Evolutionary conservation across 305 asterid species (phyloP).

Genomic region (Euphrasia arctica): DNA sequence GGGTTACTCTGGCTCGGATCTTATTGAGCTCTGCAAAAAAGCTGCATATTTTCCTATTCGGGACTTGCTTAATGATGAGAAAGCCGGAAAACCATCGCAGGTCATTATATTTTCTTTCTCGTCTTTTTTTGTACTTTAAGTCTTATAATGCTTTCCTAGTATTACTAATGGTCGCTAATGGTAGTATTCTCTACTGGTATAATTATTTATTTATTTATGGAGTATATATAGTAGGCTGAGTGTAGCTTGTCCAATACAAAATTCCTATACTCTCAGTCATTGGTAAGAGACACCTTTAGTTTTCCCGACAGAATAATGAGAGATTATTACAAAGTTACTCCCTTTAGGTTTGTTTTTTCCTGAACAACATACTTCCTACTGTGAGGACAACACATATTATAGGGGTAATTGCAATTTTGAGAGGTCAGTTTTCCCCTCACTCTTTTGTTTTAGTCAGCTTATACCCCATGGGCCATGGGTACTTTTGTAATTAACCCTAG

Average conservation of each 20-base stretch:
- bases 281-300: background rate
- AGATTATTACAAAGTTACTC: background rate
- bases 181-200: background rate
- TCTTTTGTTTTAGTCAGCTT: no score
- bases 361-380: background rate
- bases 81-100: conserved; percentile 46
- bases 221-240: background rate
- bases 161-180: no score
- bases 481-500: no score
- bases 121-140: conserved; percentile 2
- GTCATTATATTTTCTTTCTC: conserved; percentile 39
- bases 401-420: no score
- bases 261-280: background rate
- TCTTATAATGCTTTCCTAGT: background rate
- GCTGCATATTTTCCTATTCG: conserved; percentile 88
- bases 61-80: conserved; percentile 75
- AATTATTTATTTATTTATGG: no score
- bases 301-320: background rate
- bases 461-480: no score
- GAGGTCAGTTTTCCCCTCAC: no score
- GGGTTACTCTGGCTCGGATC: conserved; percentile 92
- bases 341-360: background rate
- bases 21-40: conserved; percentile 83
- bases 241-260: background rate
- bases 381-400: background rate